Evolutionary conservation across 2,329 filamentous ascomycete species (phyloP).

Genomic region (Fusarium floridanum): DNA sequence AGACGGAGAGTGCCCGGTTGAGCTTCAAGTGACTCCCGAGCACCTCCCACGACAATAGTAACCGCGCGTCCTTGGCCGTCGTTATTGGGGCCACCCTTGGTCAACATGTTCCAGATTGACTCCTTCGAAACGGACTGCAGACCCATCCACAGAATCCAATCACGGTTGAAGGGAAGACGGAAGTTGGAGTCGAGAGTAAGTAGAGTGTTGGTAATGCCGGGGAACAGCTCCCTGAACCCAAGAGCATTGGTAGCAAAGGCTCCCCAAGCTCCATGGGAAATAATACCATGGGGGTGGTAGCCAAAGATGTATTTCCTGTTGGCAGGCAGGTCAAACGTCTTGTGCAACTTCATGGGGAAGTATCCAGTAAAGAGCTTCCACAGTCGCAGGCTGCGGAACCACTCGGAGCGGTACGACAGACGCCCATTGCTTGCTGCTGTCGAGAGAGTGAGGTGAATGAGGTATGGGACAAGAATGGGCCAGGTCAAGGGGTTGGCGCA

Average conservation of each 20-base stretch:
- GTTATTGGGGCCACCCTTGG: slow-evolving; percentile 79
- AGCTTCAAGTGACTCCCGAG: slow-evolving; percentile 90
- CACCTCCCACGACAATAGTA: slow-evolving; percentile 94
- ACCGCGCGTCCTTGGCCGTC: slow-evolving; percentile 96
- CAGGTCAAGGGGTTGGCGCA: slow-evolving; percentile 93
- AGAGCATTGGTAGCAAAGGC: slow-evolving; percentile 92
- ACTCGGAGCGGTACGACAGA: slow-evolving; percentile 79
- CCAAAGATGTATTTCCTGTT: slow-evolving; percentile 96
- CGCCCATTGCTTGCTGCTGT: slow-evolving; percentile 81
- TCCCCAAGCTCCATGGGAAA: slow-evolving; percentile 94
- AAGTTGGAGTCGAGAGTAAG: slow-evolving; percentile 98
- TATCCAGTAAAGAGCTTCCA: slow-evolving; percentile 95
- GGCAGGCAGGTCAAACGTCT: slow-evolving; percentile 81
- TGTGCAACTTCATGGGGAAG: slow-evolving; percentile 90
- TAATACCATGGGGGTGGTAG: slow-evolving; percentile 97
- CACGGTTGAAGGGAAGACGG: slow-evolving; percentile 90
- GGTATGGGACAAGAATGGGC: slow-evolving; percentile 82
- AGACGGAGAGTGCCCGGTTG: slow-evolving; percentile 82
- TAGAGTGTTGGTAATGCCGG: slow-evolving; percentile 93
- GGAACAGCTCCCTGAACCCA: slow-evolving; percentile 88
- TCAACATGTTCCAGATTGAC: slow-evolving; percentile 89
- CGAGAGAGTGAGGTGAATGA: slow-evolving; percentile 86
- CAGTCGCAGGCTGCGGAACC: slow-evolving; percentile 77
- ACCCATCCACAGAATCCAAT: slow-evolving; percentile 92
- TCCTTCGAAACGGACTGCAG: slow-evolving; percentile 90